These are phyloP conservation scores for Dictyostelium citrinum DNA, from an alignment of 78 protist species.

Conservation along the genomic window DNA sequence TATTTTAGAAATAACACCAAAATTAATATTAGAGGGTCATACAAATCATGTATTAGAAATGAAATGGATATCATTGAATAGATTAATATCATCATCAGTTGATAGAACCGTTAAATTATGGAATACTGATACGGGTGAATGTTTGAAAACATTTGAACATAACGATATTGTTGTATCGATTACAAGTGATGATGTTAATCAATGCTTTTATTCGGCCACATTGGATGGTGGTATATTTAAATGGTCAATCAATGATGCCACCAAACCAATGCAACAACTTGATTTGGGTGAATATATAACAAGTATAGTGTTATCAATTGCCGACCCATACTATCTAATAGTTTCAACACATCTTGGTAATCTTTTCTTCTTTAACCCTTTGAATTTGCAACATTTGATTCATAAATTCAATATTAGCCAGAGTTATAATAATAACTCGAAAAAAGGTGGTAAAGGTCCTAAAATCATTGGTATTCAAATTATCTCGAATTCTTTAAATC, in stretches of 20 bases:
- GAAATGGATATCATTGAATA: constrained; percentile 22
- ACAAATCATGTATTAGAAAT: constrained; percentile 53
- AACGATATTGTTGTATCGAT: constrained; percentile 78
- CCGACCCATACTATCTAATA: constrained; percentile 15
- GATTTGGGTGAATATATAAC: constrained; percentile 62
- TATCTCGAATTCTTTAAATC: constrained; percentile 15
- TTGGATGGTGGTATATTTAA: constrained; percentile 45
- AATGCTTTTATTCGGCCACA: constrained; percentile 20
- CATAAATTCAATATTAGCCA: constrained; percentile 16
- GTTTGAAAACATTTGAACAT: constrained; percentile 62
- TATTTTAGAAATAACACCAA: neutral
- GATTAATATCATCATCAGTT: constrained; percentile 19
- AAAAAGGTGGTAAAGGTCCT: constrained; percentile 58
- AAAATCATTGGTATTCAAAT: constrained; percentile 36
- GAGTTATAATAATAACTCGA: neutral
- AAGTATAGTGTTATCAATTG: neutral
- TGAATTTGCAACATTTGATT: neutral
- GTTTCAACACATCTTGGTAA: constrained; percentile 69
- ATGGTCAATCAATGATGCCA: constrained; percentile 26
- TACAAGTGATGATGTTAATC: neutral
- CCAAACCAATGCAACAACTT: neutral
- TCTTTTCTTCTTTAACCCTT: neutral
- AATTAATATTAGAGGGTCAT: constrained; percentile 25
- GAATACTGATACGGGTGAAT: constrained; percentile 8
- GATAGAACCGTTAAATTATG: constrained; percentile 55